A percentile compares a stretch with the other conserved stretches of the same genome.
Conservation (phyloP, 176 grass and related monocot genomes). For the Alloteropsis semialata region DNA sequence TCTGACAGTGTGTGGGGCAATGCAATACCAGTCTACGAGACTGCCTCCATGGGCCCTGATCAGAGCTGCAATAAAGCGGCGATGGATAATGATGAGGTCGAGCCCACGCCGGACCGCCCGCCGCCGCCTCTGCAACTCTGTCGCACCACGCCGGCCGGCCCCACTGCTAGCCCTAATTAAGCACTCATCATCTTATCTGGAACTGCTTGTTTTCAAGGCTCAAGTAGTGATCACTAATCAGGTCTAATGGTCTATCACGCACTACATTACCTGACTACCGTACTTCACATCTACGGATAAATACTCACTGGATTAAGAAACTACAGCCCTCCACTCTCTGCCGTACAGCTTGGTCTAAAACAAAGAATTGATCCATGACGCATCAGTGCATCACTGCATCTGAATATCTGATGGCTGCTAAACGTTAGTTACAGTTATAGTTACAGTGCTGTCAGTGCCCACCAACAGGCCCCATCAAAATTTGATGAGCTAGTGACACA, state of each 20-base stretch:
- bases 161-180: not conserved
- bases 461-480: not conserved
- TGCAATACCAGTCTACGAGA: not conserved
- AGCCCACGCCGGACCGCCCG: conserved; percentile 43
- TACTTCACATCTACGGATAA: not conserved
- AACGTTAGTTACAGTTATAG: not conserved
- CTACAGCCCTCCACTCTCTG: not conserved
- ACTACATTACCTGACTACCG: not conserved
- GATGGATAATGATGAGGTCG: conserved; percentile 32
- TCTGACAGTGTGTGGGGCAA: not conserved
- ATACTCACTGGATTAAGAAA: not conserved
- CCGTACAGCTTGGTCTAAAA: not conserved
- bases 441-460: no score
- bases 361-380: not conserved
- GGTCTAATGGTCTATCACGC: conserved; percentile 1
- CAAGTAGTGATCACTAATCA: not conserved
- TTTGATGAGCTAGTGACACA: not conserved
- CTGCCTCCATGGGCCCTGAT: not conserved
- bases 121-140: conserved; percentile 22
- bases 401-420: not conserved
- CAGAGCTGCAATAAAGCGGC: not conserved
- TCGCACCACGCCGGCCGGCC: not conserved
- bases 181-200: not conserved
- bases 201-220: not conserved
- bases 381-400: not conserved